Base-by-base conservation (phyloP, 23 red algal species). In the Agarophyton chilense region DNA sequence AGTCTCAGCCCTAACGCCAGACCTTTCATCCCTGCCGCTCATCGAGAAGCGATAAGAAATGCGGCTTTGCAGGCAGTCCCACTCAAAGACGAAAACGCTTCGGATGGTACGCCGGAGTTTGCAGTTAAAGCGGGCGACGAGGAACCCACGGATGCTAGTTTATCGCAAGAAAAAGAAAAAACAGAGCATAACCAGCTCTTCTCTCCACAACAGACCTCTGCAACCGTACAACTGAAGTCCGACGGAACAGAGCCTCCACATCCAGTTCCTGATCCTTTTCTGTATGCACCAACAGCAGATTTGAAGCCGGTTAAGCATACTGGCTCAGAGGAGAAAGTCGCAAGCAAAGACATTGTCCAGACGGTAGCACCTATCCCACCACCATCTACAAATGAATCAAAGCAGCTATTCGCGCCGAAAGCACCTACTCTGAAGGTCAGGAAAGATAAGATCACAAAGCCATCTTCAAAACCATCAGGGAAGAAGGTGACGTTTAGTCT, bases 1-100 rank as follows among this genome's bases (percentile, higher is more conserved):
- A 53, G 46, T 45, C 46, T 71, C 19, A 86, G 64, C 47, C 82
- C 82, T 4, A 72, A 32, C 21, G 82, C 64, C 8, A n/a, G 38
- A 0, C 82, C 82, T 13, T 68, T 86, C 35, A 72, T 71, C 46
- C 82, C 82, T 10, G 76, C 76, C 19, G 54, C 76, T 40, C 76
- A 58, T 46, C 68, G 68, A 10, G 68, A 74, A 29, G 68, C 68
- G 9, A 74, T 46, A 21, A 38, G 68, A 26, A 49, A 2, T 26
- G 68, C 68, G 18, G 43, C 68, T 49, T 33, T 49, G 13, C 40
- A 1, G 4, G 18, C 68, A 47, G 19, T 10, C 1, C 9, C 10
- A 17, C 17, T 7, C 32, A 65, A 65, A 35, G 32, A 65, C 31
- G 60, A 38, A 33, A 38, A 33, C 13, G 60, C 60, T 13, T 35